A percentile compares a stretch with the other conserved stretches of the same genome.
Conservation (phyloP, 345 rosid species). For the Gossypium anomalum region DNA sequence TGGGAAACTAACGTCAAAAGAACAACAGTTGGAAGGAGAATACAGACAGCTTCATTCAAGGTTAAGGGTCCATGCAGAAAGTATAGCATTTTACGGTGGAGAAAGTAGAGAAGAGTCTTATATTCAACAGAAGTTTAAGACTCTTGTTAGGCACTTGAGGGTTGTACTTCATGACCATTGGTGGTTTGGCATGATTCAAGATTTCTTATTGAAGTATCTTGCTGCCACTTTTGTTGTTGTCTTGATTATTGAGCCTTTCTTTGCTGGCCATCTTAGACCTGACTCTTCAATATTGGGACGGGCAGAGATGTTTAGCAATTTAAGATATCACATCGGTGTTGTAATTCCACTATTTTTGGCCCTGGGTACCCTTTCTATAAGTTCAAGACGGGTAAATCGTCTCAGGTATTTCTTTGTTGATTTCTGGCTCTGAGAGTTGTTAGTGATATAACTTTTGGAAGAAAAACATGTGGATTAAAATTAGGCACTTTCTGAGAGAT, state of each 20-base stretch:
- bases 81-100: slow-evolving; percentile 97
- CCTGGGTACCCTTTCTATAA: slow-evolving; percentile 86
- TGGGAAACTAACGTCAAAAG: slow-evolving; percentile 86
- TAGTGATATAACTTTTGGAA: neutral
- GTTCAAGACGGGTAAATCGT: slow-evolving; percentile 87
- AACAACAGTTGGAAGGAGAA: slow-evolving; percentile 98
- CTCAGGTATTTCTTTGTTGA: slow-evolving; percentile 58
- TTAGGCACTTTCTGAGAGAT: neutral
- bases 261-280: slow-evolving; percentile 84
- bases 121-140: slow-evolving; percentile 77
- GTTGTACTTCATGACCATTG: slow-evolving; percentile 86
- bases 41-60: slow-evolving; percentile 95
- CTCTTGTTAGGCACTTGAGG: slow-evolving; percentile 45
- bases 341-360: slow-evolving; percentile 86
- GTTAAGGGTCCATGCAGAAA: slow-evolving; percentile 95
- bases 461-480: too few relatives aligned
- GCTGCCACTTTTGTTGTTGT: slow-evolving; percentile 95
- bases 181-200: slow-evolving; percentile 99
- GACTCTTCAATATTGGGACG: slow-evolving; percentile 87
- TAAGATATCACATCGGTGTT: slow-evolving; percentile 98
- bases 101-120: slow-evolving; percentile 87
- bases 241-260: slow-evolving; percentile 95
- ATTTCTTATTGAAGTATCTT: slow-evolving; percentile 90
- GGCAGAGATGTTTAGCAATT: slow-evolving; percentile 96
- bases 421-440: neutral